These are phyloP conservation scores for Zelopaecilomyces penicillatus DNA, from an alignment of 2,329 filamentous ascomycete species.

Conservation along the genomic window DNA sequence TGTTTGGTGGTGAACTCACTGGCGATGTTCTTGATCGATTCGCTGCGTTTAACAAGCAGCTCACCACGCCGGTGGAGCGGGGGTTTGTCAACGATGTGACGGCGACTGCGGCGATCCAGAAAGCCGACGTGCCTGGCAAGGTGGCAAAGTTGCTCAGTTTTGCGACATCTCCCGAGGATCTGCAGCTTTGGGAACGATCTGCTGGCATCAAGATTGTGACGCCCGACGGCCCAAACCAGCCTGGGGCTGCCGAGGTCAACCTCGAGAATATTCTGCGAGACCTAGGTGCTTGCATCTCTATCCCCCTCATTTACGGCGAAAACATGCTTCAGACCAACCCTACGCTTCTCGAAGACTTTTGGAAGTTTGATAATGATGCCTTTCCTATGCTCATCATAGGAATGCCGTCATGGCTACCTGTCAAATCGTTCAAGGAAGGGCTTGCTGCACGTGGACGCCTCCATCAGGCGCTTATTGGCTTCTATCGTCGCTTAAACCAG, in stretches of 20 bases:
- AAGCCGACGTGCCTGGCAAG: conserved; percentile 7
- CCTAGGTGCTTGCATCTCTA: conserved; percentile 15
- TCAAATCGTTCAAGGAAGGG: conserved; percentile 12
- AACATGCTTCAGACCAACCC: conserved; percentile 12
- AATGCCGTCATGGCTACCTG: conserved; percentile 13
- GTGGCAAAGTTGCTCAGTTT: conserved; percentile 12
- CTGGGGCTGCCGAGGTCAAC: conserved; percentile 2
- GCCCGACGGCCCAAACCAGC: not conserved
- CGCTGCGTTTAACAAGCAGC: conserved; percentile 4
- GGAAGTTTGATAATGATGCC: conserved; percentile 15
- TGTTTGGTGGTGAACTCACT: conserved; percentile 10
- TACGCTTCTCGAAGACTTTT: conserved; percentile 12
- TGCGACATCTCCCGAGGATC: not conserved
- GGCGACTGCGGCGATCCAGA: conserved; percentile 13
- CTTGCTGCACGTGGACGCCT: conserved; percentile 12
- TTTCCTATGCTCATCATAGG: conserved; percentile 15
- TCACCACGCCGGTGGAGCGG: conserved; percentile 10
- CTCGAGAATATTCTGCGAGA: conserved; percentile 9
- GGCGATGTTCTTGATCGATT: not conserved
- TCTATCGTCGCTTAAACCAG: not conserved
- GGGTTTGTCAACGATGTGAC: conserved; percentile 14
- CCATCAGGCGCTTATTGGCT: conserved; percentile 3
- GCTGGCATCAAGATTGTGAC: conserved; percentile 5
- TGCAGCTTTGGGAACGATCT: conserved; percentile 14
- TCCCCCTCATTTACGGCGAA: conserved; percentile 15